A percentile compares a stretch with the other conserved stretches of the same genome.
These are phyloP conservation scores for Aspergillus candidus DNA, from an alignment of 2,329 filamentous ascomycete genomes.

Conservation along the genomic window DNA sequence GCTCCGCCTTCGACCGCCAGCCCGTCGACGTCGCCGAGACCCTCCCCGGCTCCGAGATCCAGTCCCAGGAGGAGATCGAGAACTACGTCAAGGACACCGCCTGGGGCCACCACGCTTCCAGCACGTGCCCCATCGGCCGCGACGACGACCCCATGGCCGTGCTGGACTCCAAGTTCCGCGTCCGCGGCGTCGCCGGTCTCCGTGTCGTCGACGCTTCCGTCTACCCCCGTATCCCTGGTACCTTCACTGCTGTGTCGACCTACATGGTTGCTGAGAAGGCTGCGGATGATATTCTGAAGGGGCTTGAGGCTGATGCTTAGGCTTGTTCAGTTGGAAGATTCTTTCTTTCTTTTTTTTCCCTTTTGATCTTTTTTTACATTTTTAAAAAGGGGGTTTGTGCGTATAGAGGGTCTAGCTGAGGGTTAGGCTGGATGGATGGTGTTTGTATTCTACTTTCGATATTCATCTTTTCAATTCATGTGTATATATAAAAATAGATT, in stretches of 20 bases:
- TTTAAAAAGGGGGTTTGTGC: too few relatives aligned
- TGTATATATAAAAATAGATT: too few relatives aligned
- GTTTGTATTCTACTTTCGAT: too few relatives aligned
- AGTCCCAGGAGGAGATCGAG: conserved; percentile 40
- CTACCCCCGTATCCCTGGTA: conserved; percentile 53
- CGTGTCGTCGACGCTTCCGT: conserved; percentile 58
- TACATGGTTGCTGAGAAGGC: conserved; percentile 59
- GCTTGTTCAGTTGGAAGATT: too few relatives aligned
- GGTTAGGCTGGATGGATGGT: too few relatives aligned
- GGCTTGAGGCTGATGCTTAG: not conserved
- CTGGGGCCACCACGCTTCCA: conserved; percentile 55
- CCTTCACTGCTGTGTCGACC: conserved; percentile 46
- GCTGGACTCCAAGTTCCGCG: conserved; percentile 52
- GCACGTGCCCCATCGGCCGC: conserved; percentile 51
- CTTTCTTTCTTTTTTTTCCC: too few relatives aligned
- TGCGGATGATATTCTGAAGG: conserved; percentile 49
- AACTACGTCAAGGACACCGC: conserved; percentile 46
- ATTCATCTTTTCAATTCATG: too few relatives aligned
- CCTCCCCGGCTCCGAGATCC: conserved; percentile 39
- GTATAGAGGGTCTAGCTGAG: too few relatives aligned
- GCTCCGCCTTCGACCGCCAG: conserved; percentile 40
- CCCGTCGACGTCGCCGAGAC: conserved; percentile 40
- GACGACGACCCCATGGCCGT: conserved; percentile 51
- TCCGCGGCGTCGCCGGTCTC: conserved; percentile 50
- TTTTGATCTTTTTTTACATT: too few relatives aligned